These are phyloP conservation scores for Penicillium sp. DNA, from an alignment of 2,329 filamentous ascomycete species.

Conservation along the genomic window DNA sequence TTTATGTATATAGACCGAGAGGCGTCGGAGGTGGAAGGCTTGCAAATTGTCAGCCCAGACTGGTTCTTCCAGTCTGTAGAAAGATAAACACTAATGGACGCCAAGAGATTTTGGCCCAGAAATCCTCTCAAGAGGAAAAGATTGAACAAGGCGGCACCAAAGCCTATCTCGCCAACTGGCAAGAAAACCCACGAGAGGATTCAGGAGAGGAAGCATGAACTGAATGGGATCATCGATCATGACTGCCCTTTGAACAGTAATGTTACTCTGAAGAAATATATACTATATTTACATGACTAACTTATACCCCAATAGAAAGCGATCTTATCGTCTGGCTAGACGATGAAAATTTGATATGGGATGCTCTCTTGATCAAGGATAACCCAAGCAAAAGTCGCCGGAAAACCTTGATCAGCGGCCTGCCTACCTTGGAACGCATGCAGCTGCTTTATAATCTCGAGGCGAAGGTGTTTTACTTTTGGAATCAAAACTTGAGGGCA, in stretches of 20 bases:
- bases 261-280: not conserved
- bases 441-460: slow-evolving; percentile 11
- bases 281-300: no score
- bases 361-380: slow-evolving; percentile 13
- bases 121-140: not conserved
- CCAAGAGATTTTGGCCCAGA: not conserved
- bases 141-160: not conserved
- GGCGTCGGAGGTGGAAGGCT: not conserved
- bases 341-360: slow-evolving; percentile 10
- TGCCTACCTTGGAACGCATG: not conserved
- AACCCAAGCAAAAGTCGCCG: not conserved
- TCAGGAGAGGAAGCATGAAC: not conserved
- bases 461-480: not conserved
- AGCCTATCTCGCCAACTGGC: not conserved
- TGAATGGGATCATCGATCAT: not conserved
- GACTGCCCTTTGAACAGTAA: not conserved
- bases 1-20: not conserved
- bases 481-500: not conserved
- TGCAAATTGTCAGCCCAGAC: not conserved
- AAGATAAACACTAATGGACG: not conserved
- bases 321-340: slow-evolving; percentile 16
- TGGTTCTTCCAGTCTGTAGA: not conserved
- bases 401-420: no score
- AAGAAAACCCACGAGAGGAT: not conserved
- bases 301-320: not conserved